Evolutionary conservation across 1,284 basidiomycete species (phyloP).

Genomic region (Cryptococcus amylolentus): DNA sequence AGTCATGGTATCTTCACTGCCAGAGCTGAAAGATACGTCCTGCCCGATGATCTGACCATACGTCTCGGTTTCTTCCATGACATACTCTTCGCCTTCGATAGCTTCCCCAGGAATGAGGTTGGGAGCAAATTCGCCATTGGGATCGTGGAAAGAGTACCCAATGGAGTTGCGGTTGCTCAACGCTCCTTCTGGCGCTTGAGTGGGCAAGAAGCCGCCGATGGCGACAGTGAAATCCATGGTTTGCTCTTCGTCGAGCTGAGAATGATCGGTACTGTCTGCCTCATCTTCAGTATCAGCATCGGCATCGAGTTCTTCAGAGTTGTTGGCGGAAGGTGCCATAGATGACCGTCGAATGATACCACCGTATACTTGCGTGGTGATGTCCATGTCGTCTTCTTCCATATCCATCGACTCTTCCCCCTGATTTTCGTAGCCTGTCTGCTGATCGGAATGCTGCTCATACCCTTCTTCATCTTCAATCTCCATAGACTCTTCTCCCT

Average conservation of each 20-base stretch:
- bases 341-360: conserved; percentile 29
- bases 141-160: conserved; percentile 41
- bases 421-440: conserved; percentile 21
- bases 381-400: conserved; percentile 46
- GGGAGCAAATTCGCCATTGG: conserved; percentile 36
- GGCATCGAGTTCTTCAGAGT: conserved; percentile 21
- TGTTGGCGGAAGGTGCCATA: conserved; percentile 7
- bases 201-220: conserved; percentile 46
- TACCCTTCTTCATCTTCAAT: conserved; percentile 30
- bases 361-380: conserved; percentile 40
- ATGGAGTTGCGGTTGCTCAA: conserved; percentile 34
- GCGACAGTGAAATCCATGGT: conserved; percentile 52
- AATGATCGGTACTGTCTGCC: not conserved
- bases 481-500: conserved; percentile 62
- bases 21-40: conserved; percentile 29
- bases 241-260: conserved; percentile 40
- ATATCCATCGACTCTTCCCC: conserved; percentile 23
- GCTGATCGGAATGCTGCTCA: not conserved
- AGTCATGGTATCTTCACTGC: conserved; percentile 25
- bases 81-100: conserved; percentile 44
- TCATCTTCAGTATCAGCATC: conserved; percentile 22
- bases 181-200: conserved; percentile 39
- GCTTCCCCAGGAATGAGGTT: conserved; percentile 16
- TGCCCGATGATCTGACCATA: conserved; percentile 40
- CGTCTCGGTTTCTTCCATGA: conserved; percentile 33